Evolutionary conservation across 345 rosid genomes (phyloP).

Genomic region (Turritis glabra): DNA sequence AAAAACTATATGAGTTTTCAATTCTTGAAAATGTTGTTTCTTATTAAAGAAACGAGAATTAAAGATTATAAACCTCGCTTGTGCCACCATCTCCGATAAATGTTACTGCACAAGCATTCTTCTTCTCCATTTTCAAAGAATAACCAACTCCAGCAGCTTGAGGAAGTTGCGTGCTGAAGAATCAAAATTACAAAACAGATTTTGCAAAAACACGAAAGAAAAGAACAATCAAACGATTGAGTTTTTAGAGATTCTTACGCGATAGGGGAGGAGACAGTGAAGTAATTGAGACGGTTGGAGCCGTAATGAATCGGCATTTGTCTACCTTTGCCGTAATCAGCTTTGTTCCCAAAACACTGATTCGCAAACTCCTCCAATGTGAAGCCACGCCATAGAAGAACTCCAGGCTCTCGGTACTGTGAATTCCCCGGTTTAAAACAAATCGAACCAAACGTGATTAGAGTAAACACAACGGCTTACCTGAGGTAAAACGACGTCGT

Average conservation of each 20-base stretch:
- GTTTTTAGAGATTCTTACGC: slow-evolving; percentile 47
- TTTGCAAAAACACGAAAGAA: neutral
- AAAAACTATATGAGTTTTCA: neutral
- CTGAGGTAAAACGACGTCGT: slow-evolving; percentile 73
- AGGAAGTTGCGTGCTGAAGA: slow-evolving; percentile 74
- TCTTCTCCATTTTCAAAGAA: slow-evolving; percentile 72
- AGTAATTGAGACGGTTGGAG: slow-evolving; percentile 61
- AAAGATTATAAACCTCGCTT: slow-evolving; percentile 58
- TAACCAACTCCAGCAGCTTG: slow-evolving; percentile 82
- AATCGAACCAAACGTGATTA: neutral
- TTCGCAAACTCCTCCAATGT: slow-evolving; percentile 67
- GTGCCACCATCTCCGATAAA: slow-evolving; percentile 76
- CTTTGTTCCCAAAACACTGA: slow-evolving; percentile 69
- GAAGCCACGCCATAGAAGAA: slow-evolving; percentile 79
- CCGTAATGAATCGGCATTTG: slow-evolving; percentile 91
- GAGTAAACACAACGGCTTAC: slow-evolving; percentile 20
- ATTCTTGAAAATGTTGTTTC: slow-evolving; percentile 4
- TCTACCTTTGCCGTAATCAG: slow-evolving; percentile 77
- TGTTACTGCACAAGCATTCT: slow-evolving; percentile 64
- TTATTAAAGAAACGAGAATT: neutral
- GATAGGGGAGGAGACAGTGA: slow-evolving; percentile 76
- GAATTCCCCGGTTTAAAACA: neutral
- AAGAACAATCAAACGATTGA: neutral
- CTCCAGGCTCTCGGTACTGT: slow-evolving; percentile 81
- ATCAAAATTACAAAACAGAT: neutral